Evolutionary conservation across 2,329 filamentous ascomycete genomes (phyloP).

Genomic region (Fragosphaeria purpurea): DNA sequence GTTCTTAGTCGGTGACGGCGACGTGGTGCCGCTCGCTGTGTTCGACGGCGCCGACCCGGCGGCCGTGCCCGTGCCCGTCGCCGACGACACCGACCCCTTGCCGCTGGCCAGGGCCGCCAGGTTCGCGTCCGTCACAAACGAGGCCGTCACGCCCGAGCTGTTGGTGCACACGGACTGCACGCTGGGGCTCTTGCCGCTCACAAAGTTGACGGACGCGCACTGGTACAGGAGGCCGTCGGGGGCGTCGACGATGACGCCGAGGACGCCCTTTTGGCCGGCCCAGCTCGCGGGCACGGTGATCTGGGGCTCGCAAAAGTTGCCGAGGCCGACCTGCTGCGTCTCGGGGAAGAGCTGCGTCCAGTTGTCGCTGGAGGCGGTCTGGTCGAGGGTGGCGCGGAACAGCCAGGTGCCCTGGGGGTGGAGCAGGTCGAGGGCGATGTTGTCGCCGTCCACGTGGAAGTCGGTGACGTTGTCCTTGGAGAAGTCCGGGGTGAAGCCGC

Average conservation of each 20-base stretch:
- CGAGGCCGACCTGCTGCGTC: slow-evolving; percentile 43
- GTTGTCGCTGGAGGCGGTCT: slow-evolving; percentile 30
- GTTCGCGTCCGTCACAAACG: slow-evolving; percentile 20
- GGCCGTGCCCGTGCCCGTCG: neutral
- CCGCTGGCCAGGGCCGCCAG: slow-evolving; percentile 15
- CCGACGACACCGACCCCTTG: neutral
- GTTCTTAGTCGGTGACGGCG: neutral
- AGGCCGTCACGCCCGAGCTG: slow-evolving; percentile 22
- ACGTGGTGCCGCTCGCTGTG: neutral
- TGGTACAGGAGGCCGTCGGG: slow-evolving; percentile 46
- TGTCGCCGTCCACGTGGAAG: slow-evolving; percentile 49
- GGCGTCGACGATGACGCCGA: slow-evolving; percentile 41
- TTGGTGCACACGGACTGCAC: slow-evolving; percentile 27
- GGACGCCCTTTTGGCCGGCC: slow-evolving; percentile 43
- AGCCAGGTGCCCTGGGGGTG: slow-evolving; percentile 47
- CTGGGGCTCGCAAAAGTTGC: slow-evolving; percentile 41
- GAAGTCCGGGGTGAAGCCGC: slow-evolving; percentile 40
- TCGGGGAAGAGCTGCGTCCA: slow-evolving; percentile 48
- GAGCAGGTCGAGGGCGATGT: slow-evolving; percentile 35
- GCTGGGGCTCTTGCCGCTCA: slow-evolving; percentile 27
- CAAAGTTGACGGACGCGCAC: slow-evolving; percentile 39
- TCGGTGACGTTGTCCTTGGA: slow-evolving; percentile 28
- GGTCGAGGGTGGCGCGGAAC: slow-evolving; percentile 46
- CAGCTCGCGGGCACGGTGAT: slow-evolving; percentile 40
- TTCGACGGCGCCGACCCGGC: neutral